phyloP scores from a whole-genome alignment of 2,329 filamentous ascomycete species.

The Venturia pyrina region DNA sequence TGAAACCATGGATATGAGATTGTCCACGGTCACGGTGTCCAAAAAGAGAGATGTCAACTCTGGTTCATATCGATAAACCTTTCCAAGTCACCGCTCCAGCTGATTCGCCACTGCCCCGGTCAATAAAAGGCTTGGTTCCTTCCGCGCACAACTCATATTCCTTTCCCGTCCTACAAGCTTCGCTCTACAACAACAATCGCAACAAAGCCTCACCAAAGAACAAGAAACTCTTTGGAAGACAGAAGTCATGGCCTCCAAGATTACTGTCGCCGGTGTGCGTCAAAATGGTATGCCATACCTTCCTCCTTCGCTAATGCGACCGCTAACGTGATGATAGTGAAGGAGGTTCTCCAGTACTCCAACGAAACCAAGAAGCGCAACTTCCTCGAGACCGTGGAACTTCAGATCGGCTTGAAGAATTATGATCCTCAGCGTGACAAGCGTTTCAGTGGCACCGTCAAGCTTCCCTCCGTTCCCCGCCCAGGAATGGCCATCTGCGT shows the following conservation, averaged over 20 bases:
- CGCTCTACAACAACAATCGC: neutral
- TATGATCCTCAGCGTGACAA: slow-evolving; percentile 95
- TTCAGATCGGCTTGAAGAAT: slow-evolving; percentile 40
- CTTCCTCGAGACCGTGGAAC: slow-evolving; percentile 74
- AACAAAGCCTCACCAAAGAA: slow-evolving; percentile 13
- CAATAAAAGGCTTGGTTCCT: neutral
- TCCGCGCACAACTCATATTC: neutral
- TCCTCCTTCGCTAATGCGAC: neutral
- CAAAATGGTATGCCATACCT: slow-evolving; percentile 26
- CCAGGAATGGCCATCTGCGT: slow-evolving; percentile 86
- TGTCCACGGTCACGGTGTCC: neutral
- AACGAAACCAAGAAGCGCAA: slow-evolving; percentile 94
- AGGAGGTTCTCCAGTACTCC: slow-evolving; percentile 91
- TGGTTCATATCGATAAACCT: neutral
- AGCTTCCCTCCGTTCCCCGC: slow-evolving; percentile 82
- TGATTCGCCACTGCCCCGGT: neutral
- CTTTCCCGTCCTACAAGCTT: too few species aligned
- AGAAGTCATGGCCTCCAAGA: slow-evolving; percentile 39
- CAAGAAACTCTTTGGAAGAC: slow-evolving; percentile 68
- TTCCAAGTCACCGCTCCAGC: neutral
- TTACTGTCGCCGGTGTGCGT: slow-evolving; percentile 71
- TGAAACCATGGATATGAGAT: neutral
- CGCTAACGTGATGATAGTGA: slow-evolving; percentile 51
- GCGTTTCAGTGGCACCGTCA: slow-evolving; percentile 99
- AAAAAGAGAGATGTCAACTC: neutral